Base-by-base conservation (phyloP, 1,284 basidiomycete genomes). In the Austropuccinia psidii region DNA sequence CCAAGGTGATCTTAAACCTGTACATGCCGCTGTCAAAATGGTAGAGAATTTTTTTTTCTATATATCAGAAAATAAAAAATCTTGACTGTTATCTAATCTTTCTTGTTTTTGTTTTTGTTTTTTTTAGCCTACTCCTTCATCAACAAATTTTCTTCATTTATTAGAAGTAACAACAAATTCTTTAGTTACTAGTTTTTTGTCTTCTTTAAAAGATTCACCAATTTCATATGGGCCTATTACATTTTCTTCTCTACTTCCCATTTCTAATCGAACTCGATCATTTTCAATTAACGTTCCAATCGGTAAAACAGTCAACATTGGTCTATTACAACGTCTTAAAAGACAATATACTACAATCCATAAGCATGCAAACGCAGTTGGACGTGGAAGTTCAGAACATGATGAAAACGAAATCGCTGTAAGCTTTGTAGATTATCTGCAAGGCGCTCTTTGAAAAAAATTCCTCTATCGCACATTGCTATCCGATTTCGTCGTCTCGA, bases 341-440 rank as follows among this genome's bases (percentile, higher is more conserved):
- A 29, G 68, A 29, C 68, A 70, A 31, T 70, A 70, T 27, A 70
- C 68, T 5, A 70, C 68, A 24, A 60, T 70, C 47, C 68, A 70
- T 24, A 70, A 70, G 57, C 68, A 70, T 15, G 68, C 68, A 19
- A 70, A 70, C 27, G 55, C 57, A 49, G 68, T 57, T 35, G 68
- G 68, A 11, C 39, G 47, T 39, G 68, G 68, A 19, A 27, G 37
- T 52, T 60, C 55, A 9, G 33, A 41, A 13, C 29, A 50, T 24
- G 45, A 70, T 27, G 68, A 60, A n/a, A 57, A 52, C n/a, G 68
- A 33, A 15, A 70, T 70, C 24, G 57, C 57, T 15, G 55, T 60
- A n/a, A 50, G 68, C 55, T 70, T 70, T 52, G 45, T 70, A n/a
- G 50, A 60, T 39, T 70, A 70, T 60, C 54, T 70, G 7, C 55